Conservation (phyloP, 495 filamentous ascomycete species). For the Neurospora sp. region DNA sequence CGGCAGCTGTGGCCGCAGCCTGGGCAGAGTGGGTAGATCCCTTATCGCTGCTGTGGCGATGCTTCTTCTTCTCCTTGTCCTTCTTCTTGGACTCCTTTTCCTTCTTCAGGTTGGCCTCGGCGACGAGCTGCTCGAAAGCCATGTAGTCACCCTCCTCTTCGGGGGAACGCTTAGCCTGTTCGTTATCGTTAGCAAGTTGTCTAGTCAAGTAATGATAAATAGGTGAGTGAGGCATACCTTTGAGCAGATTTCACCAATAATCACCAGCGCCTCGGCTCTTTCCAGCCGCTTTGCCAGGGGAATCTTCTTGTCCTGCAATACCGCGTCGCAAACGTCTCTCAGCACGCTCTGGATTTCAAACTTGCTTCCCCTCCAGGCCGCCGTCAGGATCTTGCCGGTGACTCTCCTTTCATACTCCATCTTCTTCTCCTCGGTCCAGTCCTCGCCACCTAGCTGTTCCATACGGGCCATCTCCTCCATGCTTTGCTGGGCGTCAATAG, state of each 20-base stretch:
- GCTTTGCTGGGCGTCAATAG: constrained; percentile 96
- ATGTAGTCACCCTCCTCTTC: constrained; percentile 98
- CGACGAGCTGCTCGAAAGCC: constrained; percentile 96
- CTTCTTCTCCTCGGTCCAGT: constrained; percentile 98
- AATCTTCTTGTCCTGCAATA: constrained; percentile 70
- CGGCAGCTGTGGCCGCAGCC: constrained; percentile 26
- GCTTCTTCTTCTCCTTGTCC: constrained; percentile 48
- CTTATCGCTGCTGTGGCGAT: constrained; percentile 7
- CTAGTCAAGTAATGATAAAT: not conserved
- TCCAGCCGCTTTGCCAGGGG: constrained; percentile 76
- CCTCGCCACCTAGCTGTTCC: constrained; percentile 91
- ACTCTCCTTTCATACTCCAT: constrained; percentile 91
- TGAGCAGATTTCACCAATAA: constrained; percentile 77
- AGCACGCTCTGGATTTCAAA: constrained; percentile 97
- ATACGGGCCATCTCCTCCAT: constrained; percentile 98
- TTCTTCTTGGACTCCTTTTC: constrained; percentile 68
- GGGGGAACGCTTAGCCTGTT: constrained; percentile 75
- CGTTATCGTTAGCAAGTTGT: constrained; percentile 9
- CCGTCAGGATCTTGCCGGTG: constrained; percentile 96
- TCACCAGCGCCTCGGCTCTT: constrained; percentile 75
- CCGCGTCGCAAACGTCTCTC: constrained; percentile 66
- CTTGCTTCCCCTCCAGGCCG: constrained; percentile 93
- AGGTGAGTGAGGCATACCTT: constrained; percentile 48
- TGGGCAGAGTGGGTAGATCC: constrained; percentile 6
- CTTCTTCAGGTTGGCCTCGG: constrained; percentile 91